Evolutionary conservation across 306 rosid species (phyloP).

Genomic region (Glycine latifolia): DNA sequence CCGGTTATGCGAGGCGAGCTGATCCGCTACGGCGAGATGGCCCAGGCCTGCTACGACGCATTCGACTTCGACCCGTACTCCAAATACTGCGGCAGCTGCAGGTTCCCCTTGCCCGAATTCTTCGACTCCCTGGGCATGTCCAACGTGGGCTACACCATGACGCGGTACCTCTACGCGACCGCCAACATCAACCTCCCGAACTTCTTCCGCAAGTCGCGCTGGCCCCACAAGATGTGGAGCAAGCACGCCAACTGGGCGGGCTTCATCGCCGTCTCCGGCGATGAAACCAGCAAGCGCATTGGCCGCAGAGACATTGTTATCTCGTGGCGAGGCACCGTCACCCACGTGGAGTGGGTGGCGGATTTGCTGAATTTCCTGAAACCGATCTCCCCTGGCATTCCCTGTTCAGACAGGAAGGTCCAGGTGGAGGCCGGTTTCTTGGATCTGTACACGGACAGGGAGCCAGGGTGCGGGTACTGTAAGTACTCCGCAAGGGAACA

Average conservation of each 20-base stretch:
- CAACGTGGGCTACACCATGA: conserved; percentile 52
- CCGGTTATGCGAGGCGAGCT: conserved; percentile 66
- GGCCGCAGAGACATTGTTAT: conserved; percentile 75
- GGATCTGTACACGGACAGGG: conserved; percentile 72
- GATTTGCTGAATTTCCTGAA: conserved; percentile 70
- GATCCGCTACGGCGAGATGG: conserved; percentile 83
- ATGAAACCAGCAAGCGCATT: conserved; percentile 47
- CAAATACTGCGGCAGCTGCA: conserved; percentile 81
- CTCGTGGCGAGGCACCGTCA: conserved; percentile 89
- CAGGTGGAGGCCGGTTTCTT: conserved; percentile 81
- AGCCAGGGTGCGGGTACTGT: conserved; percentile 58
- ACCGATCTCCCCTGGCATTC: conserved; percentile 57
- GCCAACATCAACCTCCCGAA: conserved; percentile 60
- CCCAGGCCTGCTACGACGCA: conserved; percentile 85
- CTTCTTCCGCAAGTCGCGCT: conserved; percentile 70
- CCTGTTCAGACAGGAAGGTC: conserved; percentile 59
- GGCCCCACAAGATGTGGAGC: conserved; percentile 74
- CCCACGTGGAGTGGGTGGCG: conserved; percentile 78
- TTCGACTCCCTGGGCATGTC: conserved; percentile 46
- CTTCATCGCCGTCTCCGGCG: conserved; percentile 70
- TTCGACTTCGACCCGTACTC: conserved; percentile 82
- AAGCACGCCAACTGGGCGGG: conserved; percentile 83
- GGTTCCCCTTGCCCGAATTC: conserved; percentile 49
- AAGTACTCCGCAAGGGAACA: conserved; percentile 82
- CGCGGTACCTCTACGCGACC: conserved; percentile 77